A percentile compares a stretch with the other conserved stretches of the same genome.
phyloP scores from a whole-genome alignment of 495 filamentous ascomycete genomes.

The Hyaloscypha finlandica region DNA sequence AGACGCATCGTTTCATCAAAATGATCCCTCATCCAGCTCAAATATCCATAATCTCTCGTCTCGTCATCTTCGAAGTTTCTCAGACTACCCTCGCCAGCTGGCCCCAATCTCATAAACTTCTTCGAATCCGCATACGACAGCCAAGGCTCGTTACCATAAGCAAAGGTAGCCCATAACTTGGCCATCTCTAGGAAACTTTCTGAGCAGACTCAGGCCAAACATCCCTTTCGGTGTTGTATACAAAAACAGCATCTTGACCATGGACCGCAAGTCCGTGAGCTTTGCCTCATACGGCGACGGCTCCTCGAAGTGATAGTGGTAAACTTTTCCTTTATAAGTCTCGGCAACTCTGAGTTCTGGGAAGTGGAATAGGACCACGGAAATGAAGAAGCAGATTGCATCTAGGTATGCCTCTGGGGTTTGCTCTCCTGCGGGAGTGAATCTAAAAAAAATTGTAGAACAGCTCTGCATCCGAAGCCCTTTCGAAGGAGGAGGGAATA shows the following conservation, averaged over 20 bases:
- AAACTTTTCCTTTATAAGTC: slow-evolving; percentile 9
- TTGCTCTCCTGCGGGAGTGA: not conserved
- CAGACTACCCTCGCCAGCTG: slow-evolving; percentile 4
- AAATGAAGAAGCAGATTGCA: slow-evolving; percentile 8
- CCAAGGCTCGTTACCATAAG: slow-evolving; percentile 13
- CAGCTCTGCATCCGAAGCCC: not conserved
- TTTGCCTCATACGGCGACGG: slow-evolving; percentile 3
- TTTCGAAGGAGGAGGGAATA: not conserved
- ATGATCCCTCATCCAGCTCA: slow-evolving; percentile 3
- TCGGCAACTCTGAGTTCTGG: slow-evolving; percentile 15
- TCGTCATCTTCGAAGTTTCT: not conserved
- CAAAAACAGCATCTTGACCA: slow-evolving; percentile 11
- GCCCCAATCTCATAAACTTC: slow-evolving; percentile 15
- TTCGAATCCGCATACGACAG: not conserved
- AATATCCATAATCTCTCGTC: slow-evolving; percentile 11
- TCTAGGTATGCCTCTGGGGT: not conserved
- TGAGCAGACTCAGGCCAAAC: not conserved
- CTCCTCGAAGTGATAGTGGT: slow-evolving; percentile 22
- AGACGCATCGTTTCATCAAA: not conserved
- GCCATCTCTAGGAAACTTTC: slow-evolving; percentile 9
- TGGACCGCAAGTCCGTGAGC: slow-evolving; percentile 17
- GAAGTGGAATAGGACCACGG: slow-evolving; percentile 12
- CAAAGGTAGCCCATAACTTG: slow-evolving; percentile 11
- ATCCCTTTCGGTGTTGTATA: slow-evolving; percentile 2
- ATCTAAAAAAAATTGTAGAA: not conserved